These are phyloP conservation scores for Arctostaphylos glauca DNA, from an alignment of 148 eudicot genomes.

Conservation along the genomic window DNA sequence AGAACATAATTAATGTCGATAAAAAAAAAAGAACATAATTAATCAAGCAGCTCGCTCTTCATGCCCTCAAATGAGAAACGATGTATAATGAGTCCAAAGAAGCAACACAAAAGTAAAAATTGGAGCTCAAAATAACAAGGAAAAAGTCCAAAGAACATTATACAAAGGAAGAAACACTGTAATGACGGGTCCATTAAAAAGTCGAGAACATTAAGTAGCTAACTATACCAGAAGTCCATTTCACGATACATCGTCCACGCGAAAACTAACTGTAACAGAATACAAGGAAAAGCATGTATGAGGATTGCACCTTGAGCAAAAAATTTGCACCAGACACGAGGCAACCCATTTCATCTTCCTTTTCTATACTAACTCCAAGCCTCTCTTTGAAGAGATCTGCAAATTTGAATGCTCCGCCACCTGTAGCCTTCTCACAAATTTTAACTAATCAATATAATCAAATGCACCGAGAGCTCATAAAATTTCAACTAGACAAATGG, in stretches of 20 bases:
- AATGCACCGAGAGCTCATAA: not conserved
- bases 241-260: not conserved
- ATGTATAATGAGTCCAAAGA: slow-evolving; percentile 10
- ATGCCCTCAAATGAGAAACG: not conserved
- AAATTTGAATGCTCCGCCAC: slow-evolving; percentile 95
- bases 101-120: not conserved
- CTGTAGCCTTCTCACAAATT: slow-evolving; percentile 80
- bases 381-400: slow-evolving; percentile 91
- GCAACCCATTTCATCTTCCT: slow-evolving; percentile 95
- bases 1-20: not conserved
- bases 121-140: not conserved
- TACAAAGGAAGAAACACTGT: not conserved
- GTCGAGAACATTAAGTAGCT: not conserved
- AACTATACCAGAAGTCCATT: not conserved
- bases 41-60: not conserved
- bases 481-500: not conserved
- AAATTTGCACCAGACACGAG: slow-evolving; percentile 95
- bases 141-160: not conserved
- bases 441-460: slow-evolving; percentile 22
- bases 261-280: not conserved
- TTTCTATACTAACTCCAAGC: slow-evolving; percentile 94
- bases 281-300: not conserved
- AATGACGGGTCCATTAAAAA: not conserved
- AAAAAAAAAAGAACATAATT: not conserved
- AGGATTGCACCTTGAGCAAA: slow-evolving; percentile 72